These are phyloP conservation scores for Erysimum cheiranthoides DNA, from an alignment of 345 rosid genomes.

Conservation along the genomic window DNA sequence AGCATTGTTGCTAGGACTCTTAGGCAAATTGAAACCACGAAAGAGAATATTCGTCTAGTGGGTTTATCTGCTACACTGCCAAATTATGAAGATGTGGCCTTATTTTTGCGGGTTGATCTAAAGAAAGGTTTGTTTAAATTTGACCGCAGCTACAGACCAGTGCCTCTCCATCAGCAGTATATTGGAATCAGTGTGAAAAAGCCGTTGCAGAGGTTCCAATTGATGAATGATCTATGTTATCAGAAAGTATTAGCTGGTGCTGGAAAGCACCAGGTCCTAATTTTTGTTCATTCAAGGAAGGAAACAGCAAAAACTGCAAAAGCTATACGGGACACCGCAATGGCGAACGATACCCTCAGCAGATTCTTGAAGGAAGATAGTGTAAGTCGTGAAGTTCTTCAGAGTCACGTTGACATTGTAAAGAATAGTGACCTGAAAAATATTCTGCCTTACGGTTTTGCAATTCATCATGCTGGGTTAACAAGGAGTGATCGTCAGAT, in stretches of 20 bases:
- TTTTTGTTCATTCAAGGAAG: constrained; percentile 96
- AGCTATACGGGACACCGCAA: constrained; percentile 83
- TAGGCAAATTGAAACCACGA: constrained; percentile 91
- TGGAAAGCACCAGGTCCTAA: constrained; percentile 95
- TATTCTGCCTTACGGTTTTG: constrained; percentile 91
- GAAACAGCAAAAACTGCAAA: constrained; percentile 92
- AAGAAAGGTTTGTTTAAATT: constrained; percentile 79
- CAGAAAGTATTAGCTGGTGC: constrained; percentile 90
- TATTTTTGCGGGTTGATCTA: constrained; percentile 80
- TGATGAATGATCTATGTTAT: constrained; percentile 97
- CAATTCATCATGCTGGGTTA: constrained; percentile 96
- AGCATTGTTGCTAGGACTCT: constrained; percentile 98
- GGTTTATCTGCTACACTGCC: constrained; percentile 97
- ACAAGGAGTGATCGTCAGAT: constrained; percentile 83
- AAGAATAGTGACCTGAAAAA: constrained; percentile 81
- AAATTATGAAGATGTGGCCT: constrained; percentile 91
- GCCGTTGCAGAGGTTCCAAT: constrained; percentile 93
- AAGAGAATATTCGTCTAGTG: constrained; percentile 91
- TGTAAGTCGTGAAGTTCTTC: constrained; percentile 83
- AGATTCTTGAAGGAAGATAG: constrained; percentile 87
- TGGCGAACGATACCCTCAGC: constrained; percentile 82
- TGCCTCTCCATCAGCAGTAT: constrained; percentile 91
- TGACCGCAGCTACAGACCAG: constrained; percentile 96
- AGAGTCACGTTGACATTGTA: constrained; percentile 67
- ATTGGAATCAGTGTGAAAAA: constrained; percentile 90